Base-by-base conservation (phyloP, 2,329 filamentous ascomycete species). In the Aschersonia sp. region DNA sequence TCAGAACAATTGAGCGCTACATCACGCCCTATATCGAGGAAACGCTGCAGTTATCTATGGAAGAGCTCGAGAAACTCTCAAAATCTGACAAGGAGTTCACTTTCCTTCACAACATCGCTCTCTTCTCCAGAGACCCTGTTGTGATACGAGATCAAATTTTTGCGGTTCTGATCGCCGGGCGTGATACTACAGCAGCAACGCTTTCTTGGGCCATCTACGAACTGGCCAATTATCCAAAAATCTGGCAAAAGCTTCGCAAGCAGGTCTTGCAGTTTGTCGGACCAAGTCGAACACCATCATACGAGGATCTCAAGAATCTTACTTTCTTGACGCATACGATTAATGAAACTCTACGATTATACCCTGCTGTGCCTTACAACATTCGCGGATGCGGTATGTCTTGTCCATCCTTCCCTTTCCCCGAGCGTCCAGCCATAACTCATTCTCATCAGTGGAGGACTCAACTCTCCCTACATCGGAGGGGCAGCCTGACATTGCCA, bases 111-210 rank as follows among this genome's bases (percentile, higher is more conserved):
- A 84, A 87, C 39, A 76, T 95, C 4, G 87, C 87, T 43, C 73
- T 74, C 32, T 88, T 87, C 66, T 95, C 88, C 0, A 79, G 84
- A 32, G 77, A 83, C 59, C 71, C 72, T 49, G 75, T 72, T 46
- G 76, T 88, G 4, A 74, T 95, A 12, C 85, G 87, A 32, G 88
- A 95, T 64, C 88, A 95, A 64, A 72, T 95, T 45, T 77, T 92
- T 30, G 82, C 83, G 39, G 76, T 95, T 5, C 74, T 95, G 4
- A 74, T 95, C 10, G 89, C 89, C 1, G 88, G 87, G 6, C 76
- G 85, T 31, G 89, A 95, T 62, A 95, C 88, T 6, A 95, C 89
- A 0, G 88, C 88, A 22, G 77, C 75, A 29, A 88, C 85, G 0
- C 72, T 95, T 0, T 84, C 81, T 0, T 95, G 87, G 83, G 72